Conservation (phyloP, 805 yeast genomes). For the Yarrowia divulgata region DNA sequence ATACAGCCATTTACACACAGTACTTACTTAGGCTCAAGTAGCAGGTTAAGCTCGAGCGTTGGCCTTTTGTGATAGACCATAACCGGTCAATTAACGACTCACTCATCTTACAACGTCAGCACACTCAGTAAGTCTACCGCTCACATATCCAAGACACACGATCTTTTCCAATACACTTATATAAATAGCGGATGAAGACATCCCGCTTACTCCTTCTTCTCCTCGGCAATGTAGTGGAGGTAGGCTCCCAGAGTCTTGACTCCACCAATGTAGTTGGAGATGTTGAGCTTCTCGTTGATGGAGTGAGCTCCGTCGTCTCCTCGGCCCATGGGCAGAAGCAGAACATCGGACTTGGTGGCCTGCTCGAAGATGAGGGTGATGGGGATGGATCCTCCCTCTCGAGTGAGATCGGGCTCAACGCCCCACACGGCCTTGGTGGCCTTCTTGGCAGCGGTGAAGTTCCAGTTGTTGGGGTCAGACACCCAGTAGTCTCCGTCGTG, state of each 20-base stretch:
- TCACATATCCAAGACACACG: too few species aligned
- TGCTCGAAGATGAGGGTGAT: constrained; percentile 93
- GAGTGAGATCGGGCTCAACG: constrained; percentile 92
- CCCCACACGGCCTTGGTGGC: constrained; percentile 97
- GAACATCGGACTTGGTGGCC: constrained; percentile 80
- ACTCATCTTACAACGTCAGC: too few species aligned
- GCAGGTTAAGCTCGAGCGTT: too few species aligned
- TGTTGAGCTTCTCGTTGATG: constrained; percentile 91
- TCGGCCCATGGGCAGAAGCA: constrained; percentile 95
- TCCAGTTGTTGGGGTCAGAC: constrained; percentile 88
- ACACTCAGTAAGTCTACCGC: too few species aligned
- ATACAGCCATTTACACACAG: too few species aligned
- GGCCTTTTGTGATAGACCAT: too few species aligned
- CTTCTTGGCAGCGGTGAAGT: constrained; percentile 90
- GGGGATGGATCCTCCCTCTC: constrained; percentile 99
- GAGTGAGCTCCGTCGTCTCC: constrained; percentile 99
- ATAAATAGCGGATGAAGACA: constrained; percentile 7
- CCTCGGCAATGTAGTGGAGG: constrained; percentile 78
- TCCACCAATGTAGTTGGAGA: constrained; percentile 90
- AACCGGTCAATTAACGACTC: too few species aligned
- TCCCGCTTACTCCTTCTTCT: constrained; percentile 32
- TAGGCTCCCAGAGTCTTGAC: constrained; percentile 92
- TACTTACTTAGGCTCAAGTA: too few species aligned
- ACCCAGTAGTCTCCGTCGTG: constrained; percentile 99
- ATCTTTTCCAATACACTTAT: background rate